Conservation (phyloP, 495 filamentous ascomycete species). For the Xylaria sp. region DNA sequence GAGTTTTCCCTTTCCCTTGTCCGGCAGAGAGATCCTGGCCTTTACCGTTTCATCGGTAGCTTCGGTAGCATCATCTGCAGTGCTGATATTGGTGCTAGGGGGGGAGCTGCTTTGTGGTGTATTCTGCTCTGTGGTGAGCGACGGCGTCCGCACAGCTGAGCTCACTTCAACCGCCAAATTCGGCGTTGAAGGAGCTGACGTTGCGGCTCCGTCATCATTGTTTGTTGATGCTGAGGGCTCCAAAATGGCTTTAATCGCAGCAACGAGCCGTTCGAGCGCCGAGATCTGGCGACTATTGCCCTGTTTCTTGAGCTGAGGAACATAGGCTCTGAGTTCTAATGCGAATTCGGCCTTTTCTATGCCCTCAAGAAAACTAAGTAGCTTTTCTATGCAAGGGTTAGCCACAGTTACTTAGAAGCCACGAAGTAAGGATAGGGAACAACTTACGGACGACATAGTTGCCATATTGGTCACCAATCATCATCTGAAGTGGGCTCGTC, state of each 20-base stretch:
- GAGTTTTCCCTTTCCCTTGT: conserved; percentile 16
- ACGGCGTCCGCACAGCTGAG: conserved; percentile 62
- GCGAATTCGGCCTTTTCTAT: conserved; percentile 70
- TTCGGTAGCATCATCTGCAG: conserved; percentile 52
- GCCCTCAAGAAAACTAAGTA: conserved; percentile 72
- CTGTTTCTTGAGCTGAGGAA: conserved; percentile 74
- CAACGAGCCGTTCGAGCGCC: conserved; percentile 69
- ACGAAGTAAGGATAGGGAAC: not conserved
- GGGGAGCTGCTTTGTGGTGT: conserved; percentile 68
- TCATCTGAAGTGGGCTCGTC: conserved; percentile 68
- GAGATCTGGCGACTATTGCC: conserved; percentile 80
- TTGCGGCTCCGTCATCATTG: conserved; percentile 22
- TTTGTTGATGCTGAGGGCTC: conserved; percentile 39
- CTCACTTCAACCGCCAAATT: conserved; percentile 56
- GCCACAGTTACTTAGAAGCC: not conserved
- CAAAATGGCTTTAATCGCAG: conserved; percentile 38
- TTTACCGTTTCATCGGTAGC: conserved; percentile 30
- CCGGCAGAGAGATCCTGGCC: conserved; percentile 1
- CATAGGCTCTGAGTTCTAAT: conserved; percentile 75
- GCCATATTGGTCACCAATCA: conserved; percentile 92
- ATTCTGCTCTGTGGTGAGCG: conserved; percentile 67
- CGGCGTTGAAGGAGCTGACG: conserved; percentile 38
- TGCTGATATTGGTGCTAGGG: conserved; percentile 64
- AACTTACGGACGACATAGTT: conserved; percentile 97
- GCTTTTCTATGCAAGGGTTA: conserved; percentile 69